Evolutionary conservation across 202 grass and related monocot species (phyloP), one percentile per base, ranked within the genome.

Genomic region (Setaria italica): DNA sequence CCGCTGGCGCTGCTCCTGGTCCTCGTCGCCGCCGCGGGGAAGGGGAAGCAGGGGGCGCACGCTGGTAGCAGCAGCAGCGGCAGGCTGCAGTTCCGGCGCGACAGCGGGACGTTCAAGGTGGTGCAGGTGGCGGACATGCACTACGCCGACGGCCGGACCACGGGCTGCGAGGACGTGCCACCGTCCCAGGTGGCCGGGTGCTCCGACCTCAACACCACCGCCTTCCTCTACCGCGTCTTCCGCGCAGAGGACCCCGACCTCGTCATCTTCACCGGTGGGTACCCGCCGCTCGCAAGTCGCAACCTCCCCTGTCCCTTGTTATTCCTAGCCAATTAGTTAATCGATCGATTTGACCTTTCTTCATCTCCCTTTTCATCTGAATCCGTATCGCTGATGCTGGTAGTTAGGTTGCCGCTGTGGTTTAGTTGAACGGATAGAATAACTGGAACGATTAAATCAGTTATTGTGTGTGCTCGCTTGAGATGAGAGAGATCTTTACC

Each of bases 121-220:
- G 69, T 98, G 65, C 93, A 98, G 86, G 95, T 98, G 74, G 93
- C 95, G 60, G 95, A 95, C 85, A 98, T 98, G 95, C 95, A 98
- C 93, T 98, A 92, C 87, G 93, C 84, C 20, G 69, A 98, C 73
- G 95, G 93, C 33, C 68, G 62, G 57, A 53, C 53, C 60, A 98
- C 93, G 48, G 78, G 1, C 35, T 98, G 96, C 88, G 76, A 89
- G 70, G 58, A 99, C 88, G 96, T 98, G 30, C 87, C 95, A 32
- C 85, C 91, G 10, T 58, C 54, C 0, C 89, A 98, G 93, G 71
- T 53, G 48, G 66, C 76, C 16, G 74, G 90, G 17, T 98, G 93
- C 90, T 91, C 96, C 78, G 93, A 98, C 87, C 91, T 98, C 93
- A 98, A 98, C 91, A 98, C 96, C 87, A 95, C 96, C 86, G 91